Evolutionary conservation across 2,329 filamentous ascomycete species (phyloP).

Genomic region (Rhinocladiella mackenziei): DNA sequence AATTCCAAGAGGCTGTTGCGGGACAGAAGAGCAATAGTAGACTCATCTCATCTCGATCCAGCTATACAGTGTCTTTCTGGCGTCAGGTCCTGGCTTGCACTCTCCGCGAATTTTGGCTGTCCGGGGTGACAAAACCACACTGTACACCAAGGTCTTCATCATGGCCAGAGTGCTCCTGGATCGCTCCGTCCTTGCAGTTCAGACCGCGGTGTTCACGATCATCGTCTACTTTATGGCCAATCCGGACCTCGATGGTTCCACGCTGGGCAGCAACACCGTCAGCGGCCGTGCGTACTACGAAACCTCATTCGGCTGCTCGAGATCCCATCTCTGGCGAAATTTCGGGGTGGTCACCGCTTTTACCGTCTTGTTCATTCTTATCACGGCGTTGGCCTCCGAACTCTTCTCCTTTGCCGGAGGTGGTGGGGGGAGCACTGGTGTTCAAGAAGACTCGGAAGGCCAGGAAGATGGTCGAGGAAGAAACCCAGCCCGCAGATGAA

Average conservation of each 20-base stretch:
- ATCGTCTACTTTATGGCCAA: slow-evolving; percentile 64
- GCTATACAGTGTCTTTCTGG: no score
- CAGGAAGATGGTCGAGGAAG: slow-evolving; percentile 51
- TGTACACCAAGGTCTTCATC: slow-evolving; percentile 60
- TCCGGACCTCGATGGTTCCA: slow-evolving; percentile 55
- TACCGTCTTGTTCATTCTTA: no score
- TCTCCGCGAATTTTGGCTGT: no score
- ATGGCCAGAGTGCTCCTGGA: slow-evolving; percentile 61
- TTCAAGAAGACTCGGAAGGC: slow-evolving; percentile 66
- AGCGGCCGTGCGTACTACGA: slow-evolving; percentile 53
- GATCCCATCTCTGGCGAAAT: slow-evolving; percentile 64
- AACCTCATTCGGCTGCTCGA: slow-evolving; percentile 49
- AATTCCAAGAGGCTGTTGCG: no score
- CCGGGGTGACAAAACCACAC: no score
- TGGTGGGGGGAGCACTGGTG: slow-evolving; percentile 64
- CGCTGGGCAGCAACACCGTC: slow-evolving; percentile 54
- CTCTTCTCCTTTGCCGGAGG: no score
- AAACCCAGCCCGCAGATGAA: slow-evolving; percentile 49
- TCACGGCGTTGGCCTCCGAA: no score
- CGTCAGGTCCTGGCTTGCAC: no score
- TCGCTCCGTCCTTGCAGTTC: slow-evolving; percentile 56
- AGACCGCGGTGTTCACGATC: slow-evolving; percentile 58
- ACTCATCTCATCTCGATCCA: no score
- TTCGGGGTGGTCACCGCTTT: slow-evolving; percentile 76
- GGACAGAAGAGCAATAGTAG: no score